Evolutionary conservation across 768 basidiomycete species (phyloP), one percentile per base, ranked within the genome.

Genomic region (Gloeophyllum trabeum): DNA sequence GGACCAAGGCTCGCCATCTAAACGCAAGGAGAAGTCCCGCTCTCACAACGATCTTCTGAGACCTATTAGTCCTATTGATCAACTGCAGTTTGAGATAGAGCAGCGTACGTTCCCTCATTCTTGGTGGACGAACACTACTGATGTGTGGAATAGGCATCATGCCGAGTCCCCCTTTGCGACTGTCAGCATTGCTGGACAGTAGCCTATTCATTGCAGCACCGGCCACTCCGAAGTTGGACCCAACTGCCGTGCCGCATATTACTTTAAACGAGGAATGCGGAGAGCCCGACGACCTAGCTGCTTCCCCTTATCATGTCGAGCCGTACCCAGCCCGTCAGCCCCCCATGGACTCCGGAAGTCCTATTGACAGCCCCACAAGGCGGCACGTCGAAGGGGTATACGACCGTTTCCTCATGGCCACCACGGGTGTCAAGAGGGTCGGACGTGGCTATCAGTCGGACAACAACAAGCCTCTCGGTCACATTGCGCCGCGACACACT

Each of bases 381-480:
- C 76, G 70, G 32, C 74, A 71, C 36, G 53, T 83, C 21, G 85
- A 88, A 61, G 75, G 75, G 43, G 80, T 82, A 14, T 90, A 89
- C 46, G 87, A 90, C 49, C 75, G 81, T 32, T 81, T 88, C 64
- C 65, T 89, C 22, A 83, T 87, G 81, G 79, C 84, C 7, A 84
- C 82, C 1, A 74, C 79, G 2, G 81, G 81, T 21, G 85, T 90
- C 30, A 87, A 79, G 53, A 81, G 85, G 22, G 61, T 82, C 5
- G 87, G 87, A 3, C 79, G 75, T 52, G 86, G 87, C 5, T 88
- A 89, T 51, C 82, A 89, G 58, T 87, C 83, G 2, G 75, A 84
- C 41, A 73, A 72, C 47, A 42, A 61, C 41, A 70, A 64, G 19
- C 67, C 75, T 3, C 53, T 69, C 30, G 57, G 57, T 4, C 65